Percentiles rank a stretch among this genome's conserved stretches.
Evolutionary conservation across 345 rosid genomes (phyloP).

Genomic region (Syzygium aqueum): DNA sequence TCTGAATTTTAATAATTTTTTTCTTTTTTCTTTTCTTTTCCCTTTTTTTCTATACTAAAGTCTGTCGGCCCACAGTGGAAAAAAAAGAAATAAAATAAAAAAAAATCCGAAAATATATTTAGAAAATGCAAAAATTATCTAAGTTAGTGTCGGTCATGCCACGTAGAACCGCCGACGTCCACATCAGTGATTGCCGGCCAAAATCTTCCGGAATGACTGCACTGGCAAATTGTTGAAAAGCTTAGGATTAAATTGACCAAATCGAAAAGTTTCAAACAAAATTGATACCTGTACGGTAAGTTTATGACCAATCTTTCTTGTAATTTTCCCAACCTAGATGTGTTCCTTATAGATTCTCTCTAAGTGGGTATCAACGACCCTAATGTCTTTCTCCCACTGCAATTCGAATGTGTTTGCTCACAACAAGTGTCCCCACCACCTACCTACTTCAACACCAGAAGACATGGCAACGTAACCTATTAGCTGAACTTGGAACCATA

Average conservation of each 20-base stretch:
- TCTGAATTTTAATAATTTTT: too few relatives aligned
- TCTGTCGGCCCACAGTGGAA: background rate
- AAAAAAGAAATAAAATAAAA: too few relatives aligned
- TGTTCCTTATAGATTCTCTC: background rate
- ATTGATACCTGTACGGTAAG: too few relatives aligned
- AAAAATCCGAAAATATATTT: too few relatives aligned
- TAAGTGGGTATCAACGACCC: background rate
- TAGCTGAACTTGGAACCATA: background rate
- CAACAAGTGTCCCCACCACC: background rate
- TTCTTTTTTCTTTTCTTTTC: too few relatives aligned
- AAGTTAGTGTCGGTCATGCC: fast-evolving
- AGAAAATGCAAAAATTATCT: too few relatives aligned
- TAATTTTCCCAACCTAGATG: background rate
- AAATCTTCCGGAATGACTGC: too few relatives aligned
- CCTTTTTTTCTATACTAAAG: background rate
- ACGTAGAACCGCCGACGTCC: fast-evolving
- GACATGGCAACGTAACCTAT: background rate
- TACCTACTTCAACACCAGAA: background rate
- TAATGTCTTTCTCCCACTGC: background rate
- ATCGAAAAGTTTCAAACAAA: too few relatives aligned
- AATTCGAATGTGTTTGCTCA: background rate
- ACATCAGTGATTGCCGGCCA: too few relatives aligned
- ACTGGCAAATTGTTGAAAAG: too few relatives aligned
- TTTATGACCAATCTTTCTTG: background rate
- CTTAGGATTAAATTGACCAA: too few relatives aligned